Conservation (phyloP, 2,329 filamentous ascomycete species). For the Fusarium globosum region DNA sequence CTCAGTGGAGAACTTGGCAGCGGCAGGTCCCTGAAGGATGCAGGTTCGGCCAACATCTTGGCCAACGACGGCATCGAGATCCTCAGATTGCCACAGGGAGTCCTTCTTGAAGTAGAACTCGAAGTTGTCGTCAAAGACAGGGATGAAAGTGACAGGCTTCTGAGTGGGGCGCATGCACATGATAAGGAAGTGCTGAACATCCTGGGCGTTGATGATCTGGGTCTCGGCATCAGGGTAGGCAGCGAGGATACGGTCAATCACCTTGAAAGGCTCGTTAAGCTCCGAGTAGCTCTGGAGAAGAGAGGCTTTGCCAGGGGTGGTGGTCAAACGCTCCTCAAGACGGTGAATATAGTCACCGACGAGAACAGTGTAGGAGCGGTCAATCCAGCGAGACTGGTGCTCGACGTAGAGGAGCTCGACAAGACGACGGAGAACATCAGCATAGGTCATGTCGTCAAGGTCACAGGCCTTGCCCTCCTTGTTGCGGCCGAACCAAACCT, state of each 20-base stretch:
- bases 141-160: slow-evolving; percentile 97
- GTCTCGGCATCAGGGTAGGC: slow-evolving; percentile 87
- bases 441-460: slow-evolving; percentile 95
- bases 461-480: slow-evolving; percentile 83
- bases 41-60: slow-evolving; percentile 97
- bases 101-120: slow-evolving; percentile 99
- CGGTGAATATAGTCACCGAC: slow-evolving; percentile 97
- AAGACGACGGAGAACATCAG: slow-evolving; percentile 86
- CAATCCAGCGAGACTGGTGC: slow-evolving; percentile 92
- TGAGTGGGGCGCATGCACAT: slow-evolving; percentile 92
- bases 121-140: slow-evolving; percentile 94
- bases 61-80: slow-evolving; percentile 92
- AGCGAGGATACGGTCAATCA: slow-evolving; percentile 81
- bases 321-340: slow-evolving; percentile 94
- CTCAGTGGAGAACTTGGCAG: slow-evolving; percentile 87
- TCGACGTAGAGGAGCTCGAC: slow-evolving; percentile 92
- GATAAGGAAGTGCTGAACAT: slow-evolving; percentile 95
- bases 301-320: slow-evolving; percentile 76
- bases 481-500: slow-evolving; percentile 95
- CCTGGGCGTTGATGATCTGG: slow-evolving; percentile 97
- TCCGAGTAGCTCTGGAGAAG: slow-evolving; percentile 91
- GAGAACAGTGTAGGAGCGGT: slow-evolving; percentile 81
- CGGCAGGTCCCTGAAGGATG: slow-evolving; percentile 94
- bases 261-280: slow-evolving; percentile 81
- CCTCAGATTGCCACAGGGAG: slow-evolving; percentile 98